Evolutionary conservation across 805 yeast species (phyloP).

Genomic region (Brettanomyces custersianus): DNA sequence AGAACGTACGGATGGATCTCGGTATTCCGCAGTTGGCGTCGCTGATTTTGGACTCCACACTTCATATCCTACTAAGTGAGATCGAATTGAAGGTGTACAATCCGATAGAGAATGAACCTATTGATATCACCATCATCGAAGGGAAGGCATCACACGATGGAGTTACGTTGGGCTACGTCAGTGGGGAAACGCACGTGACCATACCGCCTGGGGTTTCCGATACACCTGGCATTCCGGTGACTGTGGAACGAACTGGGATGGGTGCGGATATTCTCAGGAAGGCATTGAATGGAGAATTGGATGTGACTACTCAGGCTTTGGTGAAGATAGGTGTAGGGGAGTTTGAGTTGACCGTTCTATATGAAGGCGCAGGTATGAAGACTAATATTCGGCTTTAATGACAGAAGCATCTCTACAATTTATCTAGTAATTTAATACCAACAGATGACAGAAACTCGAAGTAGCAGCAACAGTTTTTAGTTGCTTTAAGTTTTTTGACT

Average conservation of each 20-base stretch:
- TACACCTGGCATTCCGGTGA: constrained; percentile 42
- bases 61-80: constrained; percentile 47
- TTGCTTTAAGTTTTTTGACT: too few relatives aligned
- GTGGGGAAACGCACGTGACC: constrained; percentile 29
- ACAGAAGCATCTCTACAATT: too few relatives aligned
- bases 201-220: constrained; percentile 45
- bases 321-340: constrained; percentile 31
- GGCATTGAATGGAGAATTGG: constrained; percentile 42
- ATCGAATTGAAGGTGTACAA: constrained; percentile 45
- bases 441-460: too few relatives aligned
- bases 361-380: constrained; percentile 35
- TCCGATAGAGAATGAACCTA: constrained; percentile 41
- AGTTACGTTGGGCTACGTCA: constrained; percentile 35
- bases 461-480: too few relatives aligned
- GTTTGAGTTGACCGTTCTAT: constrained; percentile 33
- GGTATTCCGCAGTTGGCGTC: constrained; percentile 19
- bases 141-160: constrained; percentile 44
- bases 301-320: constrained; percentile 37
- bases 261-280: constrained; percentile 41
- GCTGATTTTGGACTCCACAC: constrained; percentile 41
- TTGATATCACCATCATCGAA: constrained; percentile 31
- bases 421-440: too few relatives aligned
- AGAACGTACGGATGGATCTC: constrained; percentile 20
- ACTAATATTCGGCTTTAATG: constrained; percentile 28
- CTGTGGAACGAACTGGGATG: constrained; percentile 31